These are phyloP conservation scores for Tylopilus vinaceipallidus DNA, from an alignment of 768 basidiomycete genomes.

Conservation along the genomic window DNA sequence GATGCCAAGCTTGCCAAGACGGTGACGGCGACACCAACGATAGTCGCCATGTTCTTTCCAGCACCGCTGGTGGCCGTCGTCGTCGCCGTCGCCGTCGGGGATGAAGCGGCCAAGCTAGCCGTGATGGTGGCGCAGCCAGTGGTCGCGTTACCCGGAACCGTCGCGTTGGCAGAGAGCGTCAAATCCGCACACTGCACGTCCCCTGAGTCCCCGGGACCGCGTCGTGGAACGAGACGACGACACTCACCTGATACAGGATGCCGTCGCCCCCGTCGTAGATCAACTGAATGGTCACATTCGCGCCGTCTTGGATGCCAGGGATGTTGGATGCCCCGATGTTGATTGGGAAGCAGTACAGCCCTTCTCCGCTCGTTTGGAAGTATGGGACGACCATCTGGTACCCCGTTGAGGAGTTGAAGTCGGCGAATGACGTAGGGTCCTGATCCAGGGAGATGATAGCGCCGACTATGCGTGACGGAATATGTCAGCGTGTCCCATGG, in stretches of 20 bases:
- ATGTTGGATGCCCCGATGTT: conserved; percentile 52
- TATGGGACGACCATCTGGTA: conserved; percentile 43
- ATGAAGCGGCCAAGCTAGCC: conserved; percentile 9
- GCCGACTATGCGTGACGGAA: conserved; percentile 39
- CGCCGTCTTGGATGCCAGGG: conserved; percentile 52
- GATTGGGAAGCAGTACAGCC: conserved; percentile 65
- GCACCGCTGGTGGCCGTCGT: conserved; percentile 16
- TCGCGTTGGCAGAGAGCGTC: conserved; percentile 55
- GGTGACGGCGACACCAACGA: conserved; percentile 7
- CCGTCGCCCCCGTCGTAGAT: conserved; percentile 72
- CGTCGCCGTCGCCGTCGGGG: conserved; percentile 19
- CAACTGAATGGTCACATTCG: conserved; percentile 73
- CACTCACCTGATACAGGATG: conserved; percentile 59
- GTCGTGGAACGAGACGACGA: not conserved
- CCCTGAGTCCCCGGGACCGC: not conserved
- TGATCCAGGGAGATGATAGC: conserved; percentile 51
- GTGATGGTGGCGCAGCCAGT: conserved; percentile 35
- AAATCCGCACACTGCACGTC: conserved; percentile 71
- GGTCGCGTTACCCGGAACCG: conserved; percentile 43
- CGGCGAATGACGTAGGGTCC: conserved; percentile 59
- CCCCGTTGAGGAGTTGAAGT: conserved; percentile 51
- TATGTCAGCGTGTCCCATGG: not conserved
- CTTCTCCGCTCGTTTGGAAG: conserved; percentile 53
- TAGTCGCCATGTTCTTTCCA: conserved; percentile 11
- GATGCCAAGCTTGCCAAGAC: conserved; percentile 9